Evolutionary conservation across 495 filamentous ascomycete genomes (phyloP), one percentile per base, ranked within the genome.

Genomic region (Penicillium atrosanguineum): DNA sequence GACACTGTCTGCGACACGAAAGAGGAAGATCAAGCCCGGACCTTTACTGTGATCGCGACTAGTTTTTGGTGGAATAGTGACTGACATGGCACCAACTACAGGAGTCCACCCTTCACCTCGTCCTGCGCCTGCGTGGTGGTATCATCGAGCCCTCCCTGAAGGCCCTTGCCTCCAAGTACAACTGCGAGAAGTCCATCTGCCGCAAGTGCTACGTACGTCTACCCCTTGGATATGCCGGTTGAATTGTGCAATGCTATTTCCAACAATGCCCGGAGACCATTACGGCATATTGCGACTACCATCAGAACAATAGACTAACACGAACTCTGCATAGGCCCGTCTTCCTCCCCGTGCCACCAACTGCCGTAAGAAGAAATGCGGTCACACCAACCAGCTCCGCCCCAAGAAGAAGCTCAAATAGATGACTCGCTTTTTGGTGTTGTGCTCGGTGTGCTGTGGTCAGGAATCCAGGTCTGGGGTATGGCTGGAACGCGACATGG

Each of bases 401-500:
- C 94, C 94, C 73, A 98, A 98, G 93, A 98, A 98, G 91, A 98
- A 98, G 91, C 85, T 98, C 67, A 98, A 98, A 83, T 98, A 92
- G 71, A 80, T 69, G 75, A 69, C 64, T 74, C 53, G 58, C 65
- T 60, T 66, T 53, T 67, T 52, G 61, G 55, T 74, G 62, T 73
- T 73, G 67, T 69, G 71, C 63, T 73, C 71, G 69, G 74, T 75
- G 72, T 72, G 68, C 57, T 64, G 65, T 67, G 63, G 69, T 63
- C 61, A 65, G 61, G 63, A 53, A 55, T 68, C 55, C 65, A 61
- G 59, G 52, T 53, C 48, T 63, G 65, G 64, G 62, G 63, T 60
- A 57, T 70, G 64, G 66, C 59, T 67, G 62, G 69, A 69, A 67
- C 69, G 73, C 69, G 69, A 69, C 64, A 59, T 61, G 65, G 67